phyloP scores from a whole-genome alignment of 805 yeast species.

The Schizosaccharomyces osmophilus region DNA sequence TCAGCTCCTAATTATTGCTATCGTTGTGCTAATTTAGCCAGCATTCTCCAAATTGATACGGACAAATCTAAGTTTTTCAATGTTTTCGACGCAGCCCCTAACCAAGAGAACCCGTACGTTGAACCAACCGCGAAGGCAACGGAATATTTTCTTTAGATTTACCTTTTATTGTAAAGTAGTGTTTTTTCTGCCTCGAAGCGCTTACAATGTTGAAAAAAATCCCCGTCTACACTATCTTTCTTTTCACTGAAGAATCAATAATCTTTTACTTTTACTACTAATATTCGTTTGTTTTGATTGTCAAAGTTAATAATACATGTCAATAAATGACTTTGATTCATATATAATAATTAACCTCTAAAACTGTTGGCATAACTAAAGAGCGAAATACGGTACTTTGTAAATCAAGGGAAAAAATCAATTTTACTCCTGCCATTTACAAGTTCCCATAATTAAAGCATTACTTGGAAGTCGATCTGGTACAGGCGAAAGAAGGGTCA shows the following conservation, averaged over 20 bases:
- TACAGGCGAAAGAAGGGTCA: conserved; percentile 59
- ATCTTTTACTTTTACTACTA: too few species aligned
- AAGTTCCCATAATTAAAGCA: conserved; percentile 48
- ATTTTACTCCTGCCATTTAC: conserved; percentile 52
- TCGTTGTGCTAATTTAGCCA: conserved; percentile 88
- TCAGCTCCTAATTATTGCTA: conserved; percentile 95
- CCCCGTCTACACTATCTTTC: too few species aligned
- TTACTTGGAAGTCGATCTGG: conserved; percentile 67
- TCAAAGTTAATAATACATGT: too few species aligned
- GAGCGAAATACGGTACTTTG: not conserved
- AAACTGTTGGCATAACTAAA: not conserved
- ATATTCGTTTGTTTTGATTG: too few species aligned
- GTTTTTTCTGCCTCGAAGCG: too few species aligned
- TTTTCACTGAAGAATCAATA: too few species aligned
- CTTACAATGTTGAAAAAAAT: too few species aligned
- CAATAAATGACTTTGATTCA: not conserved
- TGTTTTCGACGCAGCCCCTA: conserved; percentile 94
- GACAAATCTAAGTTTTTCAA: conserved; percentile 53
- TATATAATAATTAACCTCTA: not conserved
- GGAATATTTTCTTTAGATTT: not conserved
- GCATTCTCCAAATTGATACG: conserved; percentile 69
- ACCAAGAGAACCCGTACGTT: not conserved
- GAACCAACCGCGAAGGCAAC: not conserved
- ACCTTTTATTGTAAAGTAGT: not conserved
- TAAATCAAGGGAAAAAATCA: not conserved